Evolutionary conservation across 2,329 filamentous ascomycete genomes (phyloP).

Genomic region (Trichoderma brevicompactum): DNA sequence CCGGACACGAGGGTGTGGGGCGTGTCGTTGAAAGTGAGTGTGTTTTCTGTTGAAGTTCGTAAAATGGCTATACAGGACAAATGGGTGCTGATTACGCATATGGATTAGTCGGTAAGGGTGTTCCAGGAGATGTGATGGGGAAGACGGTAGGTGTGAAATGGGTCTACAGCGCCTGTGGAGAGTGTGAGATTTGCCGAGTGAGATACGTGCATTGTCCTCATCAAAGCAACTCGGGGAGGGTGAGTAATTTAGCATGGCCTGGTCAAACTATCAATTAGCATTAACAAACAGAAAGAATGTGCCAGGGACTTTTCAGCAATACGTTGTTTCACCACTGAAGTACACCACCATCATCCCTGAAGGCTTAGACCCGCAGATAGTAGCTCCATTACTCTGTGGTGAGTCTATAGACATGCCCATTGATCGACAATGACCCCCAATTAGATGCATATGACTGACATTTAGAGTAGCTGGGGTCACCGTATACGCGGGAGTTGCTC

Average conservation of each 20-base stretch:
- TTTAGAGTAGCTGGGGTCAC: constrained; percentile 13
- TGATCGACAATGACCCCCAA: too few species aligned
- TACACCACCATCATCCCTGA: constrained; percentile 16
- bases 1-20: constrained; percentile 24
- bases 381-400: constrained; percentile 24
- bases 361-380: constrained; percentile 17
- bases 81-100: background rate
- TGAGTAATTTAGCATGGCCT: background rate
- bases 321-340: constrained; percentile 13
- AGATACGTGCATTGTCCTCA: constrained; percentile 8
- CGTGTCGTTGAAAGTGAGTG: constrained; percentile 12
- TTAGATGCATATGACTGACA: background rate
- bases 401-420: background rate
- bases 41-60: too few species aligned
- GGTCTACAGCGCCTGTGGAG: constrained; percentile 16
- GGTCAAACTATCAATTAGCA: too few species aligned
- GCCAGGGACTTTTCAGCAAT: constrained; percentile 21
- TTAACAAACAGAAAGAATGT: background rate
- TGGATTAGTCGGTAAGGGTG: constrained; percentile 12
- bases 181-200: constrained; percentile 14
- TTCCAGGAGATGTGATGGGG: constrained; percentile 1
- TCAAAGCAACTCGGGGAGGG: constrained; percentile 20
- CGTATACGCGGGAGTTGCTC: constrained; percentile 10
- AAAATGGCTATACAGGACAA: background rate
- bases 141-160: constrained; percentile 18